Percentiles rank a stretch among this genome's conserved stretches.
Conservation (phyloP, 257 asterid genomes). For the Jasminum sambac region DNA sequence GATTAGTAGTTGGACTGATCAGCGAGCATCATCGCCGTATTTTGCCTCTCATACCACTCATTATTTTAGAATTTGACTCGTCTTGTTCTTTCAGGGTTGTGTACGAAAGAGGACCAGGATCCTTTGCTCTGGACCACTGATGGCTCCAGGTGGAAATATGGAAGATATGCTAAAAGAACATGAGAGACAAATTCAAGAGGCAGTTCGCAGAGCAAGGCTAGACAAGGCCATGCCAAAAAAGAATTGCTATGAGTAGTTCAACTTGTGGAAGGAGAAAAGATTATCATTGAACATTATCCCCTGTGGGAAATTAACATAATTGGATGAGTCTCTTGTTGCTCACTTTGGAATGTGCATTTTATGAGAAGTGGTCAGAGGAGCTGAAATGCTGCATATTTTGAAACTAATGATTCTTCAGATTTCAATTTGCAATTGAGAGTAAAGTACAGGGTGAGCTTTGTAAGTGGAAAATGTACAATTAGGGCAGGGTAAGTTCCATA, state of each 20-base stretch:
- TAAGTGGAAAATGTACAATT: constrained; percentile 16
- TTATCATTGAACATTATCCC: constrained; percentile 23
- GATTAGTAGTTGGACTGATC: not conserved
- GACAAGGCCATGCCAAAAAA: constrained; percentile 35
- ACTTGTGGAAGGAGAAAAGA: constrained; percentile 18
- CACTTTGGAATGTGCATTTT: constrained; percentile 5
- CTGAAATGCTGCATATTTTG: constrained; percentile 7
- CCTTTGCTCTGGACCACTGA: constrained; percentile 61
- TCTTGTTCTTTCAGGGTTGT: constrained; percentile 39
- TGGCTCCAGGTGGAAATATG: constrained; percentile 70
- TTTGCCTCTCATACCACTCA: not conserved
- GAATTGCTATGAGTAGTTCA: constrained; percentile 18
- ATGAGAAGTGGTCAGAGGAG: constrained; percentile 17
- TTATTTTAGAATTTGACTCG: not conserved
- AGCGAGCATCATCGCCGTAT: not conserved
- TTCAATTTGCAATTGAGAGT: constrained; percentile 16
- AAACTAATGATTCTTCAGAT: constrained; percentile 15
- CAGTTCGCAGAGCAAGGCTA: constrained; percentile 60
- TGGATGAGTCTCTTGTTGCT: constrained; percentile 14
- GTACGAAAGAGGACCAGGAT: constrained; percentile 52
- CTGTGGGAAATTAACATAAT: constrained; percentile 16
- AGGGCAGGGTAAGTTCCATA: constrained; percentile 19
- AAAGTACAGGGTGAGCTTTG: constrained; percentile 3
- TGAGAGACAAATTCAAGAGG: constrained; percentile 67
- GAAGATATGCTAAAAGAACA: constrained; percentile 79